Percentiles rank a stretch among this genome's conserved stretches.
Conservation (phyloP, 768 basidiomycete species). For the Lactifluus volemus region DNA sequence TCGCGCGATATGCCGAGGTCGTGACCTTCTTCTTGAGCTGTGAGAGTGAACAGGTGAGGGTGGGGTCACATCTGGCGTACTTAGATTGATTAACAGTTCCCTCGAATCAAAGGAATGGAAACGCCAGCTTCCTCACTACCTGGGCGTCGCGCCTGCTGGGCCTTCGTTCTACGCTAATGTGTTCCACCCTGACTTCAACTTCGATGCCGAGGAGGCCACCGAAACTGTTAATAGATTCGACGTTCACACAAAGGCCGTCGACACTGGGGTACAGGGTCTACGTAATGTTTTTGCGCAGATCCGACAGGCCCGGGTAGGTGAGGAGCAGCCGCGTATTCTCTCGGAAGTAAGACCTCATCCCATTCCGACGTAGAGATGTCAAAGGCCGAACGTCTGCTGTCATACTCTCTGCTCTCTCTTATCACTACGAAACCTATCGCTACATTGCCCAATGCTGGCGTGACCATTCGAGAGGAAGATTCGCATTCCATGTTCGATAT, state of each 20-base stretch:
- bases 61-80: not conserved
- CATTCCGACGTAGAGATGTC: slow-evolving; percentile 53
- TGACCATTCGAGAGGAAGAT: slow-evolving; percentile 12
- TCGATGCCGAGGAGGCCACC: slow-evolving; percentile 64
- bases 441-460: slow-evolving; percentile 37
- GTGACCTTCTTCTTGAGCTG: slow-evolving; percentile 72
- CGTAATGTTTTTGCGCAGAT: slow-evolving; percentile 52
- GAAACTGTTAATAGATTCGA: slow-evolving; percentile 55
- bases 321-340: slow-evolving; percentile 16
- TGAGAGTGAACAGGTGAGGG: slow-evolving; percentile 62
- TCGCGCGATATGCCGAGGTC: slow-evolving; percentile 71
- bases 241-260: slow-evolving; percentile 54
- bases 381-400: slow-evolving; percentile 62
- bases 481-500: slow-evolving; percentile 40
- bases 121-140: slow-evolving; percentile 48
- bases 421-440: slow-evolving; percentile 61
- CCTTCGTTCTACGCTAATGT: slow-evolving; percentile 70
- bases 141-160: slow-evolving; percentile 57
- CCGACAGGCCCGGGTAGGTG: slow-evolving; percentile 62
- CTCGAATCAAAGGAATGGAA: slow-evolving; percentile 55
- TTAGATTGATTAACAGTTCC: not conserved
- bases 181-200: slow-evolving; percentile 78
- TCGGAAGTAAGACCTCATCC: not conserved
- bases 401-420: slow-evolving; percentile 64
- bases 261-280: slow-evolving; percentile 58